Evolutionary conservation across 169 alveolate species (phyloP), one percentile per base, ranked within the genome.

Genomic region (Nephromyces sp.): DNA sequence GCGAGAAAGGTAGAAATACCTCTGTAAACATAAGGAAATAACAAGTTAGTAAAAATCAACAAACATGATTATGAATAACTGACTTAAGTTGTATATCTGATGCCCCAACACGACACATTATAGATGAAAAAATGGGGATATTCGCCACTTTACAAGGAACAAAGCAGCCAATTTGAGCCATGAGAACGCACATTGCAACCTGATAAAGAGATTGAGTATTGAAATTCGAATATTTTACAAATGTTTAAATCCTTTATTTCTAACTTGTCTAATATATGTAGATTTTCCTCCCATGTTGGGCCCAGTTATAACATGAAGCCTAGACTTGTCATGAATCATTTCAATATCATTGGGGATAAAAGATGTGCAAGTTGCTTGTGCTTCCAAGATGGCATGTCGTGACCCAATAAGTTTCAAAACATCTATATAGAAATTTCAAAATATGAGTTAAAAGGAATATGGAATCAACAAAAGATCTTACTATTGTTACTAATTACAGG

Each of bases 221-320:
- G n/a, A n/a, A n/a, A n/a, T n/a, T n/a, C n/a, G n/a, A n/a, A n/a
- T n/a, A n/a, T n/a, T n/a, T n/a, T n/a, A n/a, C n/a, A n/a, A n/a
- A n/a, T n/a, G n/a, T n/a, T n/a, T n/a, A n/a, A n/a, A n/a, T n/a
- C n/a, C n/a, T n/a, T n/a, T n/a, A n/a, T n/a, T n/a, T n/a, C n/a
- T n/a, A n/a, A 32, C 74, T 30, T 74, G 95, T 29, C 99, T 82
- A 31, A 96, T 86, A 22, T 95, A 76, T 0, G 99, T 97, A 15
- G 98, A 90, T 82, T 97, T 97, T 25, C 99, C 99, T 31, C 99
- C 99, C 99, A 97, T 97, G 81, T 97, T 97, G 29, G 99, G 99
- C 0, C 99, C 99, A 21, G 99, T 96, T 43, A 97, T 94, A 52
- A 97, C 86, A 66, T 88, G 90, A 32, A 95, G 78, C 66, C 95